phyloP scores from a whole-genome alignment of 2,329 filamentous ascomycete genomes.

The Emmonsia crescens region DNA sequence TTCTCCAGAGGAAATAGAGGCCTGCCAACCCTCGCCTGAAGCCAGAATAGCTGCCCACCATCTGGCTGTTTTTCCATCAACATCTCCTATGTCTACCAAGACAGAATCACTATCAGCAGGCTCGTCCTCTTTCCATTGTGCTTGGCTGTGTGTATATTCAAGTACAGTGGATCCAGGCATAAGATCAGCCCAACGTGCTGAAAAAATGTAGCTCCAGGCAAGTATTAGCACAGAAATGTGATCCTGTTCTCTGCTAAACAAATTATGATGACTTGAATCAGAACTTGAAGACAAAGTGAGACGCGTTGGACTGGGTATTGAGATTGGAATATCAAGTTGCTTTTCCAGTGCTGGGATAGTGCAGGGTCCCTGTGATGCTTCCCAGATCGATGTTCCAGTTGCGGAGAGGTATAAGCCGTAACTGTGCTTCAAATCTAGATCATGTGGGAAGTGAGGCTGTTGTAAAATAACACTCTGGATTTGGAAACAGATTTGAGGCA shows the following conservation, averaged over 20 bases:
- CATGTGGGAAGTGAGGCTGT: background rate
- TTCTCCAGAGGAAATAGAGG: slow-evolving; percentile 3
- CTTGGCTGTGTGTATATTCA: background rate
- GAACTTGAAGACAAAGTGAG: background rate
- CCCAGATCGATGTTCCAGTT: background rate
- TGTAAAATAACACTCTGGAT: background rate
- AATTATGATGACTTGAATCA: slow-evolving; percentile 4
- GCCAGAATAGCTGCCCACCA: slow-evolving; percentile 14
- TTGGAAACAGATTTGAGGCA: background rate
- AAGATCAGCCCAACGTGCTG: slow-evolving; percentile 7
- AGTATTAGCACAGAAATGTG: slow-evolving; percentile 10
- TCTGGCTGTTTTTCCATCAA: slow-evolving; percentile 5
- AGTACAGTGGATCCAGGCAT: slow-evolving; percentile 3
- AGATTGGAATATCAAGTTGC: background rate
- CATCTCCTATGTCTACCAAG: slow-evolving; percentile 4
- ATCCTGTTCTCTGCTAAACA: slow-evolving; percentile 7
- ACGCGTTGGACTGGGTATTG: background rate
- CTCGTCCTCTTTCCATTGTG: background rate
- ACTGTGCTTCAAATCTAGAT: background rate
- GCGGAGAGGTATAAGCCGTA: background rate
- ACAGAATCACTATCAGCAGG: background rate
- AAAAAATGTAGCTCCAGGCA: slow-evolving; percentile 10
- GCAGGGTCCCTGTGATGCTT: background rate
- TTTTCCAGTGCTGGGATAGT: background rate
- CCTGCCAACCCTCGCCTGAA: slow-evolving; percentile 10